Evolutionary conservation across 441 rosid species (phyloP).

Genomic region (Jatropha podagrica): DNA sequence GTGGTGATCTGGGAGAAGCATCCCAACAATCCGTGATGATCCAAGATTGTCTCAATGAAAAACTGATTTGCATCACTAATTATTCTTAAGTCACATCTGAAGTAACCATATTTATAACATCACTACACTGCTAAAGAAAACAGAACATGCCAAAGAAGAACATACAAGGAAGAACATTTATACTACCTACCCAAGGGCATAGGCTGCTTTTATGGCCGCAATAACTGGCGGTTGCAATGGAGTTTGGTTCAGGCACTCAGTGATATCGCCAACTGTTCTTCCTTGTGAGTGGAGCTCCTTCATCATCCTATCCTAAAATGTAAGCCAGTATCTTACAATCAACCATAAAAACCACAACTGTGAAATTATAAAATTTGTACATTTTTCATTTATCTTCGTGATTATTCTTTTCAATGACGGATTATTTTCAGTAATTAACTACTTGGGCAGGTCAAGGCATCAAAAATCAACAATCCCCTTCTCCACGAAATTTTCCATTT

Average conservation of each 20-base stretch:
- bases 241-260: conserved; percentile 49
- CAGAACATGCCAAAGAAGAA: not conserved
- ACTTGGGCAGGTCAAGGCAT: not conserved
- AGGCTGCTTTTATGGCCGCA: conserved; percentile 58
- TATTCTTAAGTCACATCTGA: conserved; percentile 77
- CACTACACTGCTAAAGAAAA: not conserved
- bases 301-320: conserved; percentile 84
- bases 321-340: not conserved
- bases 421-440: not conserved
- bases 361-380: not conserved
- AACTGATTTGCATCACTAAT: conserved; percentile 81
- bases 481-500: not conserved
- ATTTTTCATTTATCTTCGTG: not conserved
- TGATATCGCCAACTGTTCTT: conserved; percentile 56
- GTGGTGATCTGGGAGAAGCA: conserved; percentile 72
- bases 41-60: conserved; percentile 78
- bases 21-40: conserved; percentile 53
- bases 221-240: conserved; percentile 48
- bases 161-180: not conserved
- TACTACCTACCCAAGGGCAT: conserved; percentile 63
- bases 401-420: not conserved
- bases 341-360: conserved; percentile 6
- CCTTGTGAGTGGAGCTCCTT: conserved; percentile 73
- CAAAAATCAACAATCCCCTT: not conserved
- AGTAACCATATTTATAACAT: conserved; percentile 18